These are phyloP conservation scores for Diatrype stigma DNA, from an alignment of 2,329 filamentous ascomycete genomes.

Conservation along the genomic window DNA sequence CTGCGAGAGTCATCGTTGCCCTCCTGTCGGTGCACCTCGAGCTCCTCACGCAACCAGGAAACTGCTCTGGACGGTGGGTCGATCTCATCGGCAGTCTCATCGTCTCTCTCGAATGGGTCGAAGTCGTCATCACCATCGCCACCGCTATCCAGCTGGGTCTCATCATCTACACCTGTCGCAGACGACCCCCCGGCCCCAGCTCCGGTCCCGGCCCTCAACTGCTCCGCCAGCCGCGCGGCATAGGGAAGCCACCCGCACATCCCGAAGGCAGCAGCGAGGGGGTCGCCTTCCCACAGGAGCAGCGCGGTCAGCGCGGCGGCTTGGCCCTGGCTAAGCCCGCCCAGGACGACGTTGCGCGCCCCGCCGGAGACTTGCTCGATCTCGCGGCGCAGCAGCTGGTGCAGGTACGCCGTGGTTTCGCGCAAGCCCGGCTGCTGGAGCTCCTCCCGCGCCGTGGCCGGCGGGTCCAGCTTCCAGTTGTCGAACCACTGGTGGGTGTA, in stretches of 20 bases:
- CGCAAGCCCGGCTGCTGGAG: constrained; percentile 36
- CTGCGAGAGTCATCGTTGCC: too few species aligned
- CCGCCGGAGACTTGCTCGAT: constrained; percentile 30
- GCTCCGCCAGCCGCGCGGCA: constrained; percentile 2
- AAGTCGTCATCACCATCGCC: too few species aligned
- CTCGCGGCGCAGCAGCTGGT: constrained; percentile 33
- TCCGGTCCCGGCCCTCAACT: too few species aligned
- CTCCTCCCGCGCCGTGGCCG: constrained; percentile 17
- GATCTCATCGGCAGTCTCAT: too few species aligned
- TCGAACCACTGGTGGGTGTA: constrained; percentile 45
- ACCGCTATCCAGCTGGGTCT: too few species aligned
- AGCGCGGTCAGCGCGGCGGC: constrained; percentile 39
- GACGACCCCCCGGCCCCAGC: too few species aligned
- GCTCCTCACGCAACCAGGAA: too few species aligned
- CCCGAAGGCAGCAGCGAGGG: constrained; percentile 35
- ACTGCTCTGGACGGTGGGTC: too few species aligned
- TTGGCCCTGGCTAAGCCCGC: constrained; percentile 52
- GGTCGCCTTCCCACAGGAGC: constrained; percentile 38
- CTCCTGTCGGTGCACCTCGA: too few species aligned
- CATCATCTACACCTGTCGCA: too few species aligned
- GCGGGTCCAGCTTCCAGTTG: constrained; percentile 29
- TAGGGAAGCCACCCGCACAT: constrained; percentile 46
- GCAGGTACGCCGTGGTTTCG: constrained; percentile 37
- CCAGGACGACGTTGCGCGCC: constrained; percentile 37
- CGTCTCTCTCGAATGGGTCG: too few species aligned